Evolutionary conservation across 805 yeast genomes (phyloP).

Genomic region (Danielia oregonensis): DNA sequence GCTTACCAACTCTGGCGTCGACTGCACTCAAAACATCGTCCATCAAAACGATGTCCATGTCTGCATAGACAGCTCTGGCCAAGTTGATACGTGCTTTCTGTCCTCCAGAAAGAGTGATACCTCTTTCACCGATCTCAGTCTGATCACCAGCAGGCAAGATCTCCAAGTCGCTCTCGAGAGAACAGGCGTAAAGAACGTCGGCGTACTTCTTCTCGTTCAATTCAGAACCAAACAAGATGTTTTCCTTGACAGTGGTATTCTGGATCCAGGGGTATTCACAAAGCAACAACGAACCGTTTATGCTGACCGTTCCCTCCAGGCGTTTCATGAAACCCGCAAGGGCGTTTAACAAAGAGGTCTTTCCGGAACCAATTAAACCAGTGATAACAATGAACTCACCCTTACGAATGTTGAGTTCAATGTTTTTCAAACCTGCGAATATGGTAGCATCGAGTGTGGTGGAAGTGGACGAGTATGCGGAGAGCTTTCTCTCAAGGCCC

Average conservation of each 20-base stretch:
- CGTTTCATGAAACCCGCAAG: slow-evolving; percentile 69
- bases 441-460: slow-evolving; percentile 19
- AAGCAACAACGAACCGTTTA: slow-evolving; percentile 51
- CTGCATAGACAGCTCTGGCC: slow-evolving; percentile 75
- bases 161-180: slow-evolving; percentile 60
- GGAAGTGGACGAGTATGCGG: not conserved
- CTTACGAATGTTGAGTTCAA: slow-evolving; percentile 50
- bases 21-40: slow-evolving; percentile 86
- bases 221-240: slow-evolving; percentile 63
- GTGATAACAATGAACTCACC: slow-evolving; percentile 76
- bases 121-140: slow-evolving; percentile 83
- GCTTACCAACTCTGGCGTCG: slow-evolving; percentile 83
- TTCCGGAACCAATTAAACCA: slow-evolving; percentile 82
- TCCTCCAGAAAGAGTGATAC: slow-evolving; percentile 85
- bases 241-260: slow-evolving; percentile 72
- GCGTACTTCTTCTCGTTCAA: slow-evolving; percentile 50
- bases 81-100: slow-evolving; percentile 79
- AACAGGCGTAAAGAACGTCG: slow-evolving; percentile 59
- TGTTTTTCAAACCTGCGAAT: slow-evolving; percentile 45
- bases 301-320: slow-evolving; percentile 45
- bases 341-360: slow-evolving; percentile 68
- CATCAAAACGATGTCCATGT: slow-evolving; percentile 60
- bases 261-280: slow-evolving; percentile 82
- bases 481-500: not conserved
- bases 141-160: slow-evolving; percentile 69